Evolutionary conservation across 768 basidiomycete species (phyloP), one percentile per base, ranked within the genome.

Genomic region (Lactarius tabidus): DNA sequence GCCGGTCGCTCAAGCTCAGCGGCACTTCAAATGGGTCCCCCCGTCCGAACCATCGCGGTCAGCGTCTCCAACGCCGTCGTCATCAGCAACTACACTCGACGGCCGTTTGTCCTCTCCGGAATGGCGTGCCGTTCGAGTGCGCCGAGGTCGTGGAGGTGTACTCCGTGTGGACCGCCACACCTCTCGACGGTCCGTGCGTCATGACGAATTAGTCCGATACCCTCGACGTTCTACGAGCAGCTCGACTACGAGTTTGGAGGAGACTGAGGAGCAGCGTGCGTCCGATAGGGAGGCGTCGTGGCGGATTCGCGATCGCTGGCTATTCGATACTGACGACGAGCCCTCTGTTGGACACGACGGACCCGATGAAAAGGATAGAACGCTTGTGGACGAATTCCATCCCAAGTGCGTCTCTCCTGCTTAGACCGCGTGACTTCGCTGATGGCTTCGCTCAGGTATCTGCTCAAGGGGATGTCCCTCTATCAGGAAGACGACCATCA

Each of bases 61-160:
- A 53, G 69, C 76, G 53, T 71, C 41, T 20, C 8, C 77, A 57
- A 55, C 53, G 15, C 71, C 71, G 52, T 70, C 76, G 52, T 71
- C 58, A 38, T 15, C 77, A 57, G 57, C 55, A 39, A 68, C 72
- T 9, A 67, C 71, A 14, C 41, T 67, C 48, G 75, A 75, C 4
- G 74, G 75, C 39, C 69, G 73, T 14, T 67, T 70, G 6, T 70
- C 73, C 20, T 72, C 72, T 7, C 74, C 77, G 14, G 68, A 75
- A 57, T 69, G 72, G 31, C 81, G 82, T 14, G 79, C 85, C 2
- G 79, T 93, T 62, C 90, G 95, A 66, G 71, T 89, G 56, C 89
- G 96, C 10, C 75, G 82, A 63, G 94, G 94, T 1, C 90, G 96
- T 61, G 91, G 90, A 38, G 95, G 95, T 4, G 84, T 91, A 33